Evolutionary conservation across 441 rosid genomes (phyloP).

Genomic region (Pelargonium exstipulatum): DNA sequence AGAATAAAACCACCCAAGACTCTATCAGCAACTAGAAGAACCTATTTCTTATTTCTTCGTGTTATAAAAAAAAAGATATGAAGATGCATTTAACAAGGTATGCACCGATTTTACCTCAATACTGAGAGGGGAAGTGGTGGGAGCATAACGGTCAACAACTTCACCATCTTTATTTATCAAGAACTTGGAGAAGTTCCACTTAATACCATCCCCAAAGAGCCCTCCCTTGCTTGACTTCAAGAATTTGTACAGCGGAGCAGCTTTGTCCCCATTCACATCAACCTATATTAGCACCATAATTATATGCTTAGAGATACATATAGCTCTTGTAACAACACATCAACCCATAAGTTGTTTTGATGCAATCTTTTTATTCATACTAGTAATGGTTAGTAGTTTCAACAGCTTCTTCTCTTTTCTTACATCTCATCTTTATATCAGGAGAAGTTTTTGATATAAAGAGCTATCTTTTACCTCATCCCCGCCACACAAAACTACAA

Average conservation of each 20-base stretch:
- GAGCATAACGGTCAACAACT: conserved; percentile 61
- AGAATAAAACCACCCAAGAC: not conserved
- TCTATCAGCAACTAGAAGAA: not conserved
- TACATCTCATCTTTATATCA: no score
- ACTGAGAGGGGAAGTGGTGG: conserved; percentile 65
- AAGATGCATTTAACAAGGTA: not conserved
- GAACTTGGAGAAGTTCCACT: conserved; percentile 76
- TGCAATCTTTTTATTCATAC: not conserved
- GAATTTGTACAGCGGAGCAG: conserved; percentile 60
- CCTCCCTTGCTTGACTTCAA: conserved; percentile 62
- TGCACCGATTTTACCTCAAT: conserved; percentile 41
- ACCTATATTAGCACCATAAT: conserved; percentile 31
- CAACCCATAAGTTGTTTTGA: not conserved
- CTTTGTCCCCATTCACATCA: conserved; percentile 53
- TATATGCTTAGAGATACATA: not conserved
- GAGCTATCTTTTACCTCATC: no score
- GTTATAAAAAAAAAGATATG: not conserved
- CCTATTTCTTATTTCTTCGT: not conserved
- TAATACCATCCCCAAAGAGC: conserved; percentile 47
- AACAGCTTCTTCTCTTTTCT: no score
- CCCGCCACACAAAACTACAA: no score
- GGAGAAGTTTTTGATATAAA: no score
- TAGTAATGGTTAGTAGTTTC: not conserved
- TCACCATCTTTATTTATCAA: conserved; percentile 56
- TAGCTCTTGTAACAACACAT: not conserved